Evolutionary conservation across 306 rosid species (phyloP).

Genomic region (Pachyrhizus erosus): DNA sequence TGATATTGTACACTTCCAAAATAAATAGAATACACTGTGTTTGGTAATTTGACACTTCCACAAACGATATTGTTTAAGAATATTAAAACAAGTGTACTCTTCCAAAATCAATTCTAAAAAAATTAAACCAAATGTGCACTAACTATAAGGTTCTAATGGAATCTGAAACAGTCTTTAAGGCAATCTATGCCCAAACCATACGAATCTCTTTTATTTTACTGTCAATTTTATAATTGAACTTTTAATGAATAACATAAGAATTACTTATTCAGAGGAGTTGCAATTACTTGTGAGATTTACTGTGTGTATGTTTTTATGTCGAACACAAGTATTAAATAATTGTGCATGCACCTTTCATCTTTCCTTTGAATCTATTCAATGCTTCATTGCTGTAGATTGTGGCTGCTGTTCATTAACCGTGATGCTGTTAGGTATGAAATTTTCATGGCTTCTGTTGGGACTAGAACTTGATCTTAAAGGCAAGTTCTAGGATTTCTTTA

Average conservation of each 20-base stretch:
- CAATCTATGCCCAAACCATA: constrained; percentile 10
- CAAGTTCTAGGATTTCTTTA: constrained; percentile 12
- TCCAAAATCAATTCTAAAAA: constrained; percentile 6
- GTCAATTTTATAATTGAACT: background rate
- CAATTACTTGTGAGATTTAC: background rate
- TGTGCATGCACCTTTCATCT: constrained; percentile 20
- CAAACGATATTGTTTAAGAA: background rate
- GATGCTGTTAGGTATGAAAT: constrained; percentile 33
- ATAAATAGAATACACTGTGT: background rate
- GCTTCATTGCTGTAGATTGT: constrained; percentile 27
- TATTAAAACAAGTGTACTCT: constrained; percentile 12
- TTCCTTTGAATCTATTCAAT: constrained; percentile 23
- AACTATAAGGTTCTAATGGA: background rate
- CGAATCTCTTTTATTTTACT: background rate
- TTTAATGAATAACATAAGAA: constrained; percentile 8
- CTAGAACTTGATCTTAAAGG: constrained; percentile 27
- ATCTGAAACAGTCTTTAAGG: constrained; percentile 23
- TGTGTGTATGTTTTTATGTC: background rate
- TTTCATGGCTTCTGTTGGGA: constrained; percentile 38
- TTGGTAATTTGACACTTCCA: background rate
- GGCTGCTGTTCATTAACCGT: constrained; percentile 28
- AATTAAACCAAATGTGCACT: background rate
- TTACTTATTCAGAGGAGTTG: constrained; percentile 14
- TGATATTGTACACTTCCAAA: background rate
- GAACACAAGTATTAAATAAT: background rate